phyloP scores from a whole-genome alignment of 768 basidiomycete species.

The Leccinum truebloodii region DNA sequence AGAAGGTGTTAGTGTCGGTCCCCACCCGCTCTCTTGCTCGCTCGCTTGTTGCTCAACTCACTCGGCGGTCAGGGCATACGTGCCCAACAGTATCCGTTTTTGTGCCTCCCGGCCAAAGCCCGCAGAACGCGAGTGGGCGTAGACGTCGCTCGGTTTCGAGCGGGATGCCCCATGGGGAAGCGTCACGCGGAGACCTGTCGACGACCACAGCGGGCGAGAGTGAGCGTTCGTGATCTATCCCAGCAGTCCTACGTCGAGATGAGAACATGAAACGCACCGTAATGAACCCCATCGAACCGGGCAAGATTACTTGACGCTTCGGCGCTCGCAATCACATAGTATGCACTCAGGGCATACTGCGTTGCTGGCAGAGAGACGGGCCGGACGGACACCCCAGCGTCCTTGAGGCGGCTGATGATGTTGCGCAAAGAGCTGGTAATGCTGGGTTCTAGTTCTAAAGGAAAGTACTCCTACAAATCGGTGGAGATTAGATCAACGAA shows the following conservation, averaged over 20 bases:
- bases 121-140: conserved; percentile 63
- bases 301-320: conserved; percentile 94
- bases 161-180: conserved; percentile 43
- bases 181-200: conserved; percentile 51
- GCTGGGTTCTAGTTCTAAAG: conserved; percentile 54
- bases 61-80: conserved; percentile 91
- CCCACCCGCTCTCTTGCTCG: neutral
- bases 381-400: conserved; percentile 63
- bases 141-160: conserved; percentile 54
- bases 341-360: conserved; percentile 80
- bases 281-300: conserved; percentile 85
- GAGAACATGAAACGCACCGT: conserved; percentile 49
- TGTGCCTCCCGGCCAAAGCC: conserved; percentile 86
- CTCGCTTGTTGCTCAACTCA: conserved; percentile 48
- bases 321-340: conserved; percentile 94
- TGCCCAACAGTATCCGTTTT: conserved; percentile 85
- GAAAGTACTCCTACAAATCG: conserved; percentile 71
- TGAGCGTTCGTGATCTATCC: neutral
- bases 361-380: conserved; percentile 75
- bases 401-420: conserved; percentile 42
- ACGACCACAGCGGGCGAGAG: neutral
- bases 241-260: neutral
- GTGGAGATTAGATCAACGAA: neutral
- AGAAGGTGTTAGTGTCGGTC: neutral
- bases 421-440: conserved; percentile 48